These are phyloP conservation scores for Nitzschia palea DNA, from an alignment of 108 stramenopile species.

Conservation along the genomic window DNA sequence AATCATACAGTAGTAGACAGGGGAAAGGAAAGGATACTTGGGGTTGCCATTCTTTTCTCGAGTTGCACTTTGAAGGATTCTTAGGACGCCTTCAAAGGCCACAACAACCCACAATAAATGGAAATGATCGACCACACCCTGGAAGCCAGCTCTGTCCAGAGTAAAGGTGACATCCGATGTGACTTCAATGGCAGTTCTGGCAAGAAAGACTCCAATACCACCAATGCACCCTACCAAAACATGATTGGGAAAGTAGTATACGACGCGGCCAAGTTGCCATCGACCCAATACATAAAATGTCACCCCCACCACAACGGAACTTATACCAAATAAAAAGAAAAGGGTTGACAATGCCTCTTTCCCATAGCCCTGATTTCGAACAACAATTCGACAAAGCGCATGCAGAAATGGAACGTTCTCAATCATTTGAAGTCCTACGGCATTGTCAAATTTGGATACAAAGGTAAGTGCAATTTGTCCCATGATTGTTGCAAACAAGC, in stretches of 20 bases:
- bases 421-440: slow-evolving; percentile 80
- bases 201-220: slow-evolving; percentile 79
- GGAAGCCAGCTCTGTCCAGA: too few relatives aligned
- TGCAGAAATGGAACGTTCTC: slow-evolving; percentile 85
- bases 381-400: slow-evolving; percentile 57
- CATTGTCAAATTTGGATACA: slow-evolving; percentile 58
- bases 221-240: slow-evolving; percentile 85
- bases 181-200: slow-evolving; percentile 74
- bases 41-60: slow-evolving; percentile 41
- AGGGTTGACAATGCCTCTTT: slow-evolving; percentile 71
- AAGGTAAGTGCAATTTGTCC: slow-evolving; percentile 68
- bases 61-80: slow-evolving; percentile 40
- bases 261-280: slow-evolving; percentile 62
- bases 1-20: slow-evolving; percentile 68
- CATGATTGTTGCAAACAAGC: slow-evolving; percentile 65
- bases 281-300: slow-evolving; percentile 71
- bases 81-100: slow-evolving; percentile 56
- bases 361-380: slow-evolving; percentile 54
- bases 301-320: slow-evolving; percentile 71
- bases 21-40: slow-evolving; percentile 56
- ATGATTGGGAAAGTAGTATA: slow-evolving; percentile 84
- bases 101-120: slow-evolving; percentile 50
- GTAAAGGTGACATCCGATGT: slow-evolving; percentile 34
- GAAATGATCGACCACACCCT: slow-evolving; percentile 30
- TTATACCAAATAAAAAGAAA: slow-evolving; percentile 57